phyloP scores from a whole-genome alignment of 805 yeast genomes.

The Wickerhamiella qilinensis region DNA sequence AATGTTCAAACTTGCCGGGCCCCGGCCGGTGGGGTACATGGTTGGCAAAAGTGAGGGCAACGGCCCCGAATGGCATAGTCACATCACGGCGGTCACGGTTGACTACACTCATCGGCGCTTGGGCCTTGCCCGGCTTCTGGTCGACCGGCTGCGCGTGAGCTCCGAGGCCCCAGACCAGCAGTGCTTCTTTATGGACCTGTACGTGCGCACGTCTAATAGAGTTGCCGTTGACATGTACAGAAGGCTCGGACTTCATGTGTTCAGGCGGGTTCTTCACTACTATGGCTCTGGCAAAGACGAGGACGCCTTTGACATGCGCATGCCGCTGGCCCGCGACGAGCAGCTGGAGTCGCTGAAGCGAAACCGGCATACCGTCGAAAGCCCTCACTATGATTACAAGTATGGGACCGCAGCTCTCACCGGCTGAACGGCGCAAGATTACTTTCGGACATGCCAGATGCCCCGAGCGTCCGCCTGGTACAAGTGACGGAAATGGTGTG shows the following conservation, averaged over 20 bases:
- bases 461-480: too few species aligned
- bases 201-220: slow-evolving; percentile 72
- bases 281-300: slow-evolving; percentile 50
- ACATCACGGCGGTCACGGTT: slow-evolving; percentile 89
- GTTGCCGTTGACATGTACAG: slow-evolving; percentile 74
- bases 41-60: slow-evolving; percentile 93
- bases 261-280: slow-evolving; percentile 75
- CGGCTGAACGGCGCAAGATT: too few species aligned
- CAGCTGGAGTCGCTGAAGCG: slow-evolving; percentile 15
- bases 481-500: too few species aligned
- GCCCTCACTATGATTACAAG: slow-evolving; percentile 14
- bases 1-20: slow-evolving; percentile 44
- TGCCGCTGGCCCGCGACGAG: slow-evolving; percentile 24
- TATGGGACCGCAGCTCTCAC: slow-evolving; percentile 8
- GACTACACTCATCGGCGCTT: slow-evolving; percentile 68
- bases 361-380: slow-evolving; percentile 17
- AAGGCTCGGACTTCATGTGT: slow-evolving; percentile 71
- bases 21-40: slow-evolving; percentile 33
- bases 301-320: slow-evolving; percentile 57
- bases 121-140: slow-evolving; percentile 69
- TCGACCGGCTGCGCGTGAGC: slow-evolving; percentile 53
- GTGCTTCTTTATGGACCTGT: slow-evolving; percentile 75
- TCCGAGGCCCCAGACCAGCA: slow-evolving; percentile 68
- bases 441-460: too few species aligned
- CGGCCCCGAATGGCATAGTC: slow-evolving; percentile 83